Evolutionary conservation across 805 yeast species (phyloP).

Genomic region (Aciculoconidium aculeatum): DNA sequence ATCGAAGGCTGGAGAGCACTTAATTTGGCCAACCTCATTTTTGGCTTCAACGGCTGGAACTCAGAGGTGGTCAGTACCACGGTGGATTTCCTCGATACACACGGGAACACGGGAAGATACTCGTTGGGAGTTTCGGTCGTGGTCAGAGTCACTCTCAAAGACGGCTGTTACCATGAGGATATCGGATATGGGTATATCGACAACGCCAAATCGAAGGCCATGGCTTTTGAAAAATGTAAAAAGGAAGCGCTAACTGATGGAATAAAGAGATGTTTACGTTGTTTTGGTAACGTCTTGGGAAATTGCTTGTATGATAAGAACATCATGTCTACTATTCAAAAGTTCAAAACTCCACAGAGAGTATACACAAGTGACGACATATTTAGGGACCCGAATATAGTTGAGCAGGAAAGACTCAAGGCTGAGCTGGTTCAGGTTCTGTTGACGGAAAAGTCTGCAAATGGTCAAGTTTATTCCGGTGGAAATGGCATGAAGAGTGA

Average conservation of each 20-base stretch:
- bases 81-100: slow-evolving; percentile 67
- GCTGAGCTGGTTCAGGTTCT: too few species aligned
- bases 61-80: slow-evolving; percentile 61
- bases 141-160: slow-evolving; percentile 67
- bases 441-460: too few species aligned
- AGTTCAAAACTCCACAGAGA: slow-evolving; percentile 28
- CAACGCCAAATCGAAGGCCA: slow-evolving; percentile 60
- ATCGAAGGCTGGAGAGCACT: slow-evolving; percentile 83
- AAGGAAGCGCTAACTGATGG: slow-evolving; percentile 87
- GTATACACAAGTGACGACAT: too few species aligned
- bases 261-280: slow-evolving; percentile 68
- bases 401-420: too few species aligned
- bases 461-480: too few species aligned
- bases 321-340: slow-evolving; percentile 46
- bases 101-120: slow-evolving; percentile 45
- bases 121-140: slow-evolving; percentile 66
- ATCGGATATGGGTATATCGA: slow-evolving; percentile 73
- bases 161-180: slow-evolving; percentile 78
- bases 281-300: slow-evolving; percentile 76
- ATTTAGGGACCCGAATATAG: too few species aligned
- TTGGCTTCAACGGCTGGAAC: slow-evolving; percentile 82
- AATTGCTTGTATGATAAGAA: slow-evolving; percentile 79
- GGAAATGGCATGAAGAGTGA: not conserved
- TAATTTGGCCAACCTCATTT: slow-evolving; percentile 71
- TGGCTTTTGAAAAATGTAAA: slow-evolving; percentile 74